A percentile compares a stretch with the other conserved stretches of the same genome.
Conservation (phyloP, 1,284 basidiomycete species). For the Heterobasidion annosum region DNA sequence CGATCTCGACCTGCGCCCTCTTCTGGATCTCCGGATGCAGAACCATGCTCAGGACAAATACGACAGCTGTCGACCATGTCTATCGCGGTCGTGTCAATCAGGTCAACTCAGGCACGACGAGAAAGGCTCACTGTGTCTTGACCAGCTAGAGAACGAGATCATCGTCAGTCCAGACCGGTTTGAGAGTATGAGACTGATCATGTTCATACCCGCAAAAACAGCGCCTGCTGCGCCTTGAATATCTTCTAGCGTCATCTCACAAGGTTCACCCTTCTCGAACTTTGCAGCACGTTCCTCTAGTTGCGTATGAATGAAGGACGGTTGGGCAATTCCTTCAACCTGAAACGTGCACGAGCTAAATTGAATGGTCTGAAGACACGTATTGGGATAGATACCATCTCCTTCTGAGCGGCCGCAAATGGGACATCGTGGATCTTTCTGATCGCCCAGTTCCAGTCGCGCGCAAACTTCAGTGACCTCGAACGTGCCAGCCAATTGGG, state of each 20-base stretch:
- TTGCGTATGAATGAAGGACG: neutral
- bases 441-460: neutral
- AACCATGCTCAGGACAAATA: neutral
- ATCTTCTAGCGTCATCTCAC: neutral
- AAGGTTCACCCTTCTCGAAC: neutral
- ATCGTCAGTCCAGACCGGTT: neutral
- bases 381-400: neutral
- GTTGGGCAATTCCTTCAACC: neutral
- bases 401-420: neutral
- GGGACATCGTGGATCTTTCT: neutral
- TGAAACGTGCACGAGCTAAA: neutral
- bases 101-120: neutral
- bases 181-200: neutral
- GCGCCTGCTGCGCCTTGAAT: neutral
- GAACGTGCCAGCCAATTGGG: neutral
- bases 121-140: neutral
- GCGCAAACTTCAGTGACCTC: neutral
- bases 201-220: neutral
- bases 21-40: neutral
- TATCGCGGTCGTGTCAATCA: neutral
- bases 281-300: neutral
- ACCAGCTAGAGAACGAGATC: neutral
- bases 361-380: neutral
- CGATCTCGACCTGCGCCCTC: neutral
- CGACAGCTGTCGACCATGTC: neutral